Evolutionary conservation across 495 filamentous ascomycete species (phyloP).

Genomic region (Wilcoxina mikolae): DNA sequence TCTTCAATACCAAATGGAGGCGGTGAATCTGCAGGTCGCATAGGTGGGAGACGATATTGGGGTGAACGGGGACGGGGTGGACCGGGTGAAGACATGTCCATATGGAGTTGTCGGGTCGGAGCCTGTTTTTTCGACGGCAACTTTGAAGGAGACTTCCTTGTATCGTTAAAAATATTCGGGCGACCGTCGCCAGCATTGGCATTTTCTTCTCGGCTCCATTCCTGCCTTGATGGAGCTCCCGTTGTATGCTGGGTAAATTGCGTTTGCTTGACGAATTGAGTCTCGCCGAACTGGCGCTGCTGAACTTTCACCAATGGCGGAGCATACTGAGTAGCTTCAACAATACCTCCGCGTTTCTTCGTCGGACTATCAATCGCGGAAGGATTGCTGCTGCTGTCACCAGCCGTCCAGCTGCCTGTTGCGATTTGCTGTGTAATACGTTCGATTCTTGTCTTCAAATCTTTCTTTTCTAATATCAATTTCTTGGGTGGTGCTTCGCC

Average conservation of each 20-base stretch:
- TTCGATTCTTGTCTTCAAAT: slow-evolving; percentile 9
- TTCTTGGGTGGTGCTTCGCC: slow-evolving; percentile 8
- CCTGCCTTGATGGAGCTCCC: neutral
- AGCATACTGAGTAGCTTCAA: slow-evolving; percentile 13
- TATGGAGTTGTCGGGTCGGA: neutral
- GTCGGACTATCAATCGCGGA: neutral
- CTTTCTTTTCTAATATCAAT: slow-evolving; percentile 4
- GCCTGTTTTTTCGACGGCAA: neutral
- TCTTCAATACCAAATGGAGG: neutral
- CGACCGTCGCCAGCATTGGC: too few species aligned
- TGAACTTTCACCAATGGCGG: slow-evolving; percentile 6
- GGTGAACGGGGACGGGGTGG: slow-evolving; percentile 5
- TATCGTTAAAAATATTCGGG: too few species aligned
- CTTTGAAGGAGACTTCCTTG: too few species aligned
- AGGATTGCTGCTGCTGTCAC: neutral
- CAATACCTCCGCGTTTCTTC: neutral
- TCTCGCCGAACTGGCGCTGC: neutral
- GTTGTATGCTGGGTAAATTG: slow-evolving; percentile 5
- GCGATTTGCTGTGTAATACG: slow-evolving; percentile 10
- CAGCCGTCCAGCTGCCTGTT: neutral
- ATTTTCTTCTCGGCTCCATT: too few species aligned
- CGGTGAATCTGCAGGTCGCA: slow-evolving; percentile 8
- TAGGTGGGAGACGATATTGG: neutral
- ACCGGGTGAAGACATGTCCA: slow-evolving; percentile 4
- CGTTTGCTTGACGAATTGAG: slow-evolving; percentile 16